Evolutionary conservation across 352 stramenopile species (phyloP).

Genomic region (Phytopythium helicoides): DNA sequence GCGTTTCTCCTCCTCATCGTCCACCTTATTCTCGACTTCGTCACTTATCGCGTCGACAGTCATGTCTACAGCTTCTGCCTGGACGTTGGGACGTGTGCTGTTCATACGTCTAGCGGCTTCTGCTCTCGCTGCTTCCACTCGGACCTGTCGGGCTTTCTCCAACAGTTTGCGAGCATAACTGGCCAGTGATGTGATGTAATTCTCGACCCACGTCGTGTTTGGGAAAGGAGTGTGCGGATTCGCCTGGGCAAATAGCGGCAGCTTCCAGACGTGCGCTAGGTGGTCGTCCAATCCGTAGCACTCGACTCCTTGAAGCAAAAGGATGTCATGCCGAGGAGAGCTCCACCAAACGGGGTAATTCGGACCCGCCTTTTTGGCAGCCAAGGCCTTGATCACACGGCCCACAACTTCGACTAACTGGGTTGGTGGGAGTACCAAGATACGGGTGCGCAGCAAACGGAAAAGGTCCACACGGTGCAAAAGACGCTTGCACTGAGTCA

Average conservation of each 20-base stretch:
- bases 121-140: not conserved
- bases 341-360: conserved; percentile 74
- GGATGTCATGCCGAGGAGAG: conserved; percentile 69
- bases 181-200: conserved; percentile 52
- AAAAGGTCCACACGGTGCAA: conserved; percentile 84
- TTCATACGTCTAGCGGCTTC: not conserved
- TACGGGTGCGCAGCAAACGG: conserved; percentile 58
- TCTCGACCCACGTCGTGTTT: conserved; percentile 73
- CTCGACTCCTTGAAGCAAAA: conserved; percentile 81
- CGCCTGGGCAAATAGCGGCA: conserved; percentile 49
- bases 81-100: too few relatives aligned
- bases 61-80: too few relatives aligned
- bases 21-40: not conserved
- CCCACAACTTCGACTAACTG: conserved; percentile 62
- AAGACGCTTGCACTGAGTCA: conserved; percentile 54
- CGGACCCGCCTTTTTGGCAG: conserved; percentile 10
- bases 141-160: conserved; percentile 10
- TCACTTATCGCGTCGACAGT: not conserved
- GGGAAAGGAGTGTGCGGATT: conserved; percentile 47
- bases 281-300: conserved; percentile 80
- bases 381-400: conserved; percentile 41
- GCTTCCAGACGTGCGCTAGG: conserved; percentile 61
- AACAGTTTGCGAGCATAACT: conserved; percentile 33
- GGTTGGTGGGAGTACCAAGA: conserved; percentile 59
- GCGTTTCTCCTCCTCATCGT: not conserved